These are phyloP conservation scores for Plasmodium gonderi DNA, from an alignment of 169 alveolate species.

Conservation along the genomic window DNA sequence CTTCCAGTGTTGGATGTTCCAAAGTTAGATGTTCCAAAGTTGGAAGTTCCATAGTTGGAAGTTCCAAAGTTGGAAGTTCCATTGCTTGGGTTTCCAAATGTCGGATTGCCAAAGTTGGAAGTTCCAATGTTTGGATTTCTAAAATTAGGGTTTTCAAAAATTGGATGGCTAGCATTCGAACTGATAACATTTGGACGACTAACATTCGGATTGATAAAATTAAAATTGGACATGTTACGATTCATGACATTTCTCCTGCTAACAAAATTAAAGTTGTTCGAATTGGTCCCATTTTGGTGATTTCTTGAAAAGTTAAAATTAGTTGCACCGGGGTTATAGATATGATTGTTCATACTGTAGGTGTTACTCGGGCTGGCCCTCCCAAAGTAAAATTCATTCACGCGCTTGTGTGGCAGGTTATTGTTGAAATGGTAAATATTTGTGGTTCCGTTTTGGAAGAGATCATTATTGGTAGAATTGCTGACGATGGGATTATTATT, in stretches of 20 bases:
- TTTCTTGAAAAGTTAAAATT: constrained; percentile 9
- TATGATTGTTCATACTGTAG: not conserved
- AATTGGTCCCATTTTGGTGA: not conserved
- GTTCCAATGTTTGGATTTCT: not conserved
- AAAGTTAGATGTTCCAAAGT: not conserved
- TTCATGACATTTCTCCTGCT: constrained; percentile 25
- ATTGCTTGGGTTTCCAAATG: not conserved
- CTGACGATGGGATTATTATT: not conserved
- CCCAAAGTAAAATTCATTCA: not conserved
- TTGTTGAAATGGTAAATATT: not conserved
- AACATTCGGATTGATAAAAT: not conserved
- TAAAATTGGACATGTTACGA: constrained; percentile 8
- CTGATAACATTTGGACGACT: not conserved
- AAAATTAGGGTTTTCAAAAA: not conserved
- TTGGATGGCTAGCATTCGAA: not conserved
- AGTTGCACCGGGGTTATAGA: not conserved
- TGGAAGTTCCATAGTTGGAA: too few relatives aligned
- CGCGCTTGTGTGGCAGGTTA: not conserved
- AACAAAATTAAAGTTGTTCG: constrained; percentile 27
- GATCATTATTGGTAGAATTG: not conserved
- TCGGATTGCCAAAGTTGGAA: not conserved
- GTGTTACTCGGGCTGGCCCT: not conserved
- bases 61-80: not conserved
- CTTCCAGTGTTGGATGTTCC: not conserved
- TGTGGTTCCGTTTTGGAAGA: too few relatives aligned